Evolutionary conservation across 2,329 filamentous ascomycete species (phyloP).

Genomic region (Monosporascus sp.): DNA sequence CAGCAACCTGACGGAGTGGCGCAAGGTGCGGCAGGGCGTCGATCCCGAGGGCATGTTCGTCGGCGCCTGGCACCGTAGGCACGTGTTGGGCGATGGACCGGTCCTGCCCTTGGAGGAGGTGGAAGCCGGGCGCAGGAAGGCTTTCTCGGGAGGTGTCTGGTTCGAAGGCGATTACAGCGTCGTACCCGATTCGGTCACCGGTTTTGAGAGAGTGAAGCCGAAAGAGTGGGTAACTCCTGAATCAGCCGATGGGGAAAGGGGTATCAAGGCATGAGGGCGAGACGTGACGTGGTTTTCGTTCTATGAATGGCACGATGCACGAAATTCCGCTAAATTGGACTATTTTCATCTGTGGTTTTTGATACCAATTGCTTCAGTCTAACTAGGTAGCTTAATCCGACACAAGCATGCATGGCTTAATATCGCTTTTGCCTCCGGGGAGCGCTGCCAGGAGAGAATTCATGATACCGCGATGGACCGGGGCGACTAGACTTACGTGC

Average conservation of each 20-base stretch:
- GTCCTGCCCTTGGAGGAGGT: constrained; percentile 27
- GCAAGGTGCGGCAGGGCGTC: constrained; percentile 61
- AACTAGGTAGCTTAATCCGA: not conserved
- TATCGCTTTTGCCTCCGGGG: too few relatives aligned
- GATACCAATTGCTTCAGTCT: not conserved
- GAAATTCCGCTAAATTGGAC: not conserved
- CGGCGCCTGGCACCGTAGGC: constrained; percentile 81
- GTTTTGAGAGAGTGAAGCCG: not conserved
- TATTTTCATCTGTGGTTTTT: not conserved
- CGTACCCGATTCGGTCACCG: not conserved
- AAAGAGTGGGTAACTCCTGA: not conserved
- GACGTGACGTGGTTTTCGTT: too few relatives aligned
- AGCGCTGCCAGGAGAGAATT: too few relatives aligned
- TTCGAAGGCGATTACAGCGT: constrained; percentile 12
- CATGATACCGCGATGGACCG: too few relatives aligned
- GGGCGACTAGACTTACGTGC: too few relatives aligned
- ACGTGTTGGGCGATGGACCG: constrained; percentile 44
- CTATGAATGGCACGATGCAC: too few relatives aligned
- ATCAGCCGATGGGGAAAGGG: not conserved
- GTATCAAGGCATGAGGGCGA: not conserved
- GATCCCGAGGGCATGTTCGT: constrained; percentile 85
- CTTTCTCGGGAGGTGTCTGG: constrained; percentile 11
- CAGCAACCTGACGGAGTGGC: constrained; percentile 60
- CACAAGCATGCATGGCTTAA: too few relatives aligned
- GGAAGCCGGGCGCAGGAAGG: constrained; percentile 14